phyloP scores from a whole-genome alignment of 805 yeast genomes.

The Yarrowia keelungensis region DNA sequence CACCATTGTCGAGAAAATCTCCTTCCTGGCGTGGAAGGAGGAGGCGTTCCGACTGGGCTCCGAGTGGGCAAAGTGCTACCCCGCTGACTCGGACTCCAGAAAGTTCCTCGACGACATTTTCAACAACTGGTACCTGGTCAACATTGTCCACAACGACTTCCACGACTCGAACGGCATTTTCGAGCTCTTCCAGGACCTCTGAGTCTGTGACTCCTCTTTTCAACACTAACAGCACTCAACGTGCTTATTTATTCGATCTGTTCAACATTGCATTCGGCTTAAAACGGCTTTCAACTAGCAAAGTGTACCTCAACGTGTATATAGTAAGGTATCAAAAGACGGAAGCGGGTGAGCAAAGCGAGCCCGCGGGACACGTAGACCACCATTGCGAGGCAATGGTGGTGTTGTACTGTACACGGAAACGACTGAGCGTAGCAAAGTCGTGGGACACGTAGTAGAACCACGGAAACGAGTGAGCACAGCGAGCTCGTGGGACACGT shows the following conservation, averaged over 20 bases:
- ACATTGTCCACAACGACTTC: constrained; percentile 88
- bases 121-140: constrained; percentile 73
- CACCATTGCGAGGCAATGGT: too few species aligned
- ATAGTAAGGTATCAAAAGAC: constrained; percentile 22
- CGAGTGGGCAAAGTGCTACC: constrained; percentile 68
- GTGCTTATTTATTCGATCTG: constrained; percentile 37
- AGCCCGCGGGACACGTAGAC: too few species aligned
- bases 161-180: constrained; percentile 49
- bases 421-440: too few species aligned
- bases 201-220: background rate
- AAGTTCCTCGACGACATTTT: constrained; percentile 58
- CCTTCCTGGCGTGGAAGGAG: constrained; percentile 97
- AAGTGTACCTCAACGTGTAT: constrained; percentile 37
- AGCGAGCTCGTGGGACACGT: too few species aligned
- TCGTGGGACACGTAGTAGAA: too few species aligned
- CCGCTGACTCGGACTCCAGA: constrained; percentile 49
- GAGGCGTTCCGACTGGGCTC: constrained; percentile 83
- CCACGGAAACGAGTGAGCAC: too few species aligned
- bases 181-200: constrained; percentile 35
- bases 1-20: constrained; percentile 89
- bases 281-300: constrained; percentile 27
- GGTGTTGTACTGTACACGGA: too few species aligned
- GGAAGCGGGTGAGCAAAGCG: too few species aligned
- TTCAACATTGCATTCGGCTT: constrained; percentile 35
- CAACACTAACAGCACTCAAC: constrained; percentile 38